Evolutionary conservation across 2,329 filamentous ascomycete species (phyloP).

Genomic region (Arthrobotrys conoides): DNA sequence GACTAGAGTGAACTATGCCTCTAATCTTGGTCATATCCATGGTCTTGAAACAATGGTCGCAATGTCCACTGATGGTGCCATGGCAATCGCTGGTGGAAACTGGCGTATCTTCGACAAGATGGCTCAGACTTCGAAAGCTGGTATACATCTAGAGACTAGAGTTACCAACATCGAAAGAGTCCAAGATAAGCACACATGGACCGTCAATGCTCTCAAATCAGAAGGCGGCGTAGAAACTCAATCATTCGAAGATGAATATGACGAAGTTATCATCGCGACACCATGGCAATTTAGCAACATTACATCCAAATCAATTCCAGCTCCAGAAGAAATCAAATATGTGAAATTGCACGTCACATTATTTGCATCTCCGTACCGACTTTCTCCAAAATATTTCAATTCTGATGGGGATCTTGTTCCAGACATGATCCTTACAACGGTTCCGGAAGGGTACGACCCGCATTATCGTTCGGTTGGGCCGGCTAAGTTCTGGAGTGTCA

Average conservation of each 20-base stretch:
- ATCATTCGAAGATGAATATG: constrained; percentile 71
- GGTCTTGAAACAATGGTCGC: constrained; percentile 92
- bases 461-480: constrained; percentile 75
- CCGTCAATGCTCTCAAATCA: constrained; percentile 62
- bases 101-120: constrained; percentile 94
- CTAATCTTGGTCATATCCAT: constrained; percentile 87
- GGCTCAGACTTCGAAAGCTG: constrained; percentile 76
- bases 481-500: constrained; percentile 88
- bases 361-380: constrained; percentile 81
- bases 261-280: constrained; percentile 84
- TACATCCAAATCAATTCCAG: constrained; percentile 67
- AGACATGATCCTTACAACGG: constrained; percentile 84
- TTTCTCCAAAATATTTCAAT: constrained; percentile 81
- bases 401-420: constrained; percentile 76
- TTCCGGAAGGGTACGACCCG: constrained; percentile 72
- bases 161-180: constrained; percentile 74
- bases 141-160: constrained; percentile 76
- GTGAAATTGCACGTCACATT: constrained; percentile 89
- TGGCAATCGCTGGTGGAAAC: constrained; percentile 85
- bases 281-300: constrained; percentile 87
- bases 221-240: constrained; percentile 33
- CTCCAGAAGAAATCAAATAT: constrained; percentile 86
- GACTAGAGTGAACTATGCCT: constrained; percentile 94
- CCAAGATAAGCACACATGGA: constrained; percentile 67
- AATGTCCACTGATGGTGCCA: constrained; percentile 87